Evolutionary conservation across 1,284 basidiomycete species (phyloP), one percentile per base, ranked within the genome.

Genomic region (Cutaneotrichosporon sp.): DNA sequence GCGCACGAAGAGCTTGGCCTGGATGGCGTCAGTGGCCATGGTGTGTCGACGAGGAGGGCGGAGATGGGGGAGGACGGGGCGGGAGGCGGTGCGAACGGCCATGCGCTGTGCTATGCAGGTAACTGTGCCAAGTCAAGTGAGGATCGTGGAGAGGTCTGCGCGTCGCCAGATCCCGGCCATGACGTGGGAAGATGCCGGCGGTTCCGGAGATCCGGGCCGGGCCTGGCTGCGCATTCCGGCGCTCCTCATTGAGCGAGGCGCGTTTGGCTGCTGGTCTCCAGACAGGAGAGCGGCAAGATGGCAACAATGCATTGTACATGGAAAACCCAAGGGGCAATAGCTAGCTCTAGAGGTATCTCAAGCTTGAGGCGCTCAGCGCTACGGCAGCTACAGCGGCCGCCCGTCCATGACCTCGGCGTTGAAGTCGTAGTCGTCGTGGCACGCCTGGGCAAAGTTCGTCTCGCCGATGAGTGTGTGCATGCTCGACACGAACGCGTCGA

Each of bases 401-500:
- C 55, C 55, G 46, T 57, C 46, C 9, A 20, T 25, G 6, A 57
- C 55, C 46, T 57, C 55, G 46, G 31, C 34, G 33, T 50, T 14
- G 16, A 53, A 57, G 43, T 49, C 55, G 46, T 50, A 57, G 31
- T 57, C 55, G 33, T 20, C 46, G 10, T 31, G n/a, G 38, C 57
- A 59, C 11, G 27, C 42, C 29, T 46, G 33, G 38, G 36, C 36
- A 24, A 43, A 33, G 46, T 58, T 27, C 25, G 36, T 43, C 29
- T 59, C 51, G 11, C 51, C 55, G 22, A 86, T 82, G 13, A 84
- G 78, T 57, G 80, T 74, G 65, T 83, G 72, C 79, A 85, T 80
- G 18, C 79, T 81, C 4, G 67, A 68, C 36, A 88, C 82, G 73
- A 87, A 89, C 5, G 81, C 76, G 6, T 79, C 72, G 5, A 88